Conservation (phyloP, 495 filamentous ascomycete genomes). For the Venustampulla echinocandica region DNA sequence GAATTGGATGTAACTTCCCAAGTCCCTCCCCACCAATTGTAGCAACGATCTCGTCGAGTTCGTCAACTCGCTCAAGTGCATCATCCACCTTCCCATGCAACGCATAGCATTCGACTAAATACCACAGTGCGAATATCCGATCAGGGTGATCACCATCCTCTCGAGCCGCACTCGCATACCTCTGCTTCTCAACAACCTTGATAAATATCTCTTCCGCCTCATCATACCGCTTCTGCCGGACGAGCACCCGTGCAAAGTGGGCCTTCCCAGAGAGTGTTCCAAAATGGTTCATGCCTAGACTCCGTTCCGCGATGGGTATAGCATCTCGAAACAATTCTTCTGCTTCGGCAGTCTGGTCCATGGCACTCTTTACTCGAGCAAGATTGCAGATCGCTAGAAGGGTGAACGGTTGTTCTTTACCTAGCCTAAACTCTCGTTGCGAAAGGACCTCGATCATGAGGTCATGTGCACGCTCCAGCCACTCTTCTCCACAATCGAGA, state of each 20-base stretch:
- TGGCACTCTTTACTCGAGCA: conserved; percentile 18
- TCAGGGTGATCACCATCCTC: conserved; percentile 24
- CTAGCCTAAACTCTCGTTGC: conserved; percentile 17
- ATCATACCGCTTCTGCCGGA: conserved; percentile 13
- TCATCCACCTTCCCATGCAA: conserved; percentile 19
- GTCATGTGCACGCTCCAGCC: conserved; percentile 26
- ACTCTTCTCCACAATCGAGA: conserved; percentile 14
- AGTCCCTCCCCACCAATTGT: background rate
- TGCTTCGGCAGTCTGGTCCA: conserved; percentile 24
- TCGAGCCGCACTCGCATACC: conserved; percentile 6
- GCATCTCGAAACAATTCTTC: conserved; percentile 21
- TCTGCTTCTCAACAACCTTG: conserved; percentile 18
- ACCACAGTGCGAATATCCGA: conserved; percentile 15
- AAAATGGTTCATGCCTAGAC: conserved; percentile 29
- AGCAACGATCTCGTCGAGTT: background rate
- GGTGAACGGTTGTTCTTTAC: conserved; percentile 25
- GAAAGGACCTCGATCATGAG: conserved; percentile 23
- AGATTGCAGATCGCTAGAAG: conserved; percentile 21
- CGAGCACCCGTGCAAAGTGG: conserved; percentile 19
- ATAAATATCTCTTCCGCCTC: conserved; percentile 26
- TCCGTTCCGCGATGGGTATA: conserved; percentile 26
- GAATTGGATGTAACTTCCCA: too few species aligned
- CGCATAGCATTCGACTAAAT: conserved; percentile 15
- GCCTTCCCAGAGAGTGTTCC: conserved; percentile 25
- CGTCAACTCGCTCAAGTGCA: conserved; percentile 4